Base-by-base conservation (phyloP, 2,329 filamentous ascomycete species). In the Knufia fluminis region DNA sequence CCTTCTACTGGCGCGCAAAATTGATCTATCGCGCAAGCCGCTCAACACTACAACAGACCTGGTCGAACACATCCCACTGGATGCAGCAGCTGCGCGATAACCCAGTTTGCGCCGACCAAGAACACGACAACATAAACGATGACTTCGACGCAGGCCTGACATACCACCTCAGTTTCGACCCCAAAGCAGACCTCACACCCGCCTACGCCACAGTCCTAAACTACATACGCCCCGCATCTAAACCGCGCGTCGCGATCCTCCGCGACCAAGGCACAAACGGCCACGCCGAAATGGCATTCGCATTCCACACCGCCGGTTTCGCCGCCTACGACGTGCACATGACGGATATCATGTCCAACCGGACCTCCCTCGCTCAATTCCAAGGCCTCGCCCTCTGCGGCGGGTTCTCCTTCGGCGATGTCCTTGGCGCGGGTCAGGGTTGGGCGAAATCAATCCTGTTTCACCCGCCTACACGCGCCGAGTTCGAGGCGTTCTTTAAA, bases 261-360 rank as follows among this genome's bases (percentile, higher is more conserved):
- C 79, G 92, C 62, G 92, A 97, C 67, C 89, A 96, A 66, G 92
- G 92, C 65, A 87, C 95, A 58, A 97, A 98, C 69, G 87, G 90
- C 36, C 81, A 96, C 61, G 83, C 88, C n/a, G 92, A 98, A 67
- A 94, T 98, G 87, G 92, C 92, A 1, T 97, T 94, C 62, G 89
- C 90, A 43, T 97, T 97, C 76, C 82, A 85, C 57, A 82, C 82
- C 31, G 91, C 92, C 38, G 91, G 91, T 32, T 97, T 97, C 71
- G 83, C 89, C 44, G 81, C 90, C 12, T 79, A 97, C 41, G 91
- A 98, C 62, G 84, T 97, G 1, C 91, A 96, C 74, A 97, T 98
- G 92, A 92, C 85, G 2, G 91, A 97, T 60, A 76, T 85, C 43
- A 82, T 97, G 49, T 81, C 87, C 20, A 81, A 80, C 9, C 84